Base-by-base conservation (phyloP, 1,284 basidiomycete genomes). In the Phlebopus sp. region DNA sequence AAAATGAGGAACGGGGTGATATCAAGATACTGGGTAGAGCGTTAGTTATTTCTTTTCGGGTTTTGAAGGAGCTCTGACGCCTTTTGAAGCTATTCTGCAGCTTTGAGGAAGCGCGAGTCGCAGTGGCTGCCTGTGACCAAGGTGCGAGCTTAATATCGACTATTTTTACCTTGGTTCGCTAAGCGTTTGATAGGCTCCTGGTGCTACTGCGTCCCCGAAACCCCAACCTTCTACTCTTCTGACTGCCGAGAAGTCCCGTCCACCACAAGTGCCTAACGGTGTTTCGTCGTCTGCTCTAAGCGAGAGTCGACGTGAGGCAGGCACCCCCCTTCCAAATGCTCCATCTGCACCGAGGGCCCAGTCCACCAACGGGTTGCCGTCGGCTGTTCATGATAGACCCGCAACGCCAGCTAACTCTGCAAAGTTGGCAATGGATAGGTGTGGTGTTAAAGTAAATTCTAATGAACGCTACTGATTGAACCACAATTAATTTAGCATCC, bases 21-120 rank as follows among this genome's bases (percentile, higher is more conserved):
- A 68, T 95, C 37, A 91, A 90, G 63, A 86, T 92, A 50, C 71
- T 93, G 32, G 87, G 83, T 6, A 75, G 81, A 67, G 85, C 90
- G 82, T 92, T 66, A 62, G 81, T 68, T 30, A 17, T 17, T 23
- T 42, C 39, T 45, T 38, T 41, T 47, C 35, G n/a, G 27, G 30
- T 13, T 7, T 0, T 2, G 21, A 31, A 18, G n/a, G 36, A 36
- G 6, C 46, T 37, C 41, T 66, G 36, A 63, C 23, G 42, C 44
- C 31, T 15, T 38, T 47, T 19, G 6, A 38, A 86, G 85, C 18
- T 89, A 89, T 62, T 77, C 78, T 30, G 84, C 86, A 2, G 78
- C 81, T 59, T 66, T 89, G 58, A 86, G 84, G 67, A 85, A 84
- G 58, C 73, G 84, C 23, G 84, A 87, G 59, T 51, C 74, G 4